Base-by-base conservation (phyloP, 2,329 filamentous ascomycete genomes). In the Cladophialophora carrionii region DNA sequence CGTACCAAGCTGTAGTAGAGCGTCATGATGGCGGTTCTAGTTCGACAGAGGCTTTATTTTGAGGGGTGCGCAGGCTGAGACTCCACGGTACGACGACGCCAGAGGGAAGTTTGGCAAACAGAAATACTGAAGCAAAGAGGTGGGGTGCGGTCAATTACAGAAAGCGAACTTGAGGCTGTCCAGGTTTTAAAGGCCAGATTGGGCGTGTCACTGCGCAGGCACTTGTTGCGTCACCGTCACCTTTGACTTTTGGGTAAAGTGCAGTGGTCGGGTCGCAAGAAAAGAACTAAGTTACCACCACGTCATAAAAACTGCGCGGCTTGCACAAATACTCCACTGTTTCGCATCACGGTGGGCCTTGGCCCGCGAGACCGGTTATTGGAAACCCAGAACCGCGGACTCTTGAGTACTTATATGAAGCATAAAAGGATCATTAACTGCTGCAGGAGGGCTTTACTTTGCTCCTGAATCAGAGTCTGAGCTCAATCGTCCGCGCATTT, bases 1-100 rank as follows among this genome's bases (percentile, higher is more conserved):
- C 63, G 32, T 59, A 67, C 61, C 55, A 68, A 63, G 51, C 83
- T 87, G 82, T 88, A 88, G 79, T 89, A 89, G 75, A 89, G 85
- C 75, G 87, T 89, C 87, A 89, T 89, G 71, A 73, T 85, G 79
- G 76, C 77, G 74, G 70, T 49, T 48, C 61, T 34, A 34, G 41
- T 32, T 29, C n/a, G 51, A 24, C 32, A 3, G 22, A 22, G 29
- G 43, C 20, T 60, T 41, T 46, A 14, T n/a, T n/a, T 43, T n/a
- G 37, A 34, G 31, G 20, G 24, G 26, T 49, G 14, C 4, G 26
- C 43, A 20, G 31, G 20, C 46, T 8, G 56, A 20, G 56, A n/a
- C 22, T 31, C 31, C 24, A n/a, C 8, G 17, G 26, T 20, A 57
- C 55, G 32, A 34, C 55, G 29, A 34, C 37, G 7, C 37, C 37